Percentiles rank a stretch among this genome's conserved stretches.
Conservation (phyloP, 768 basidiomycete genomes). For the Phanerochaete sordida region DNA sequence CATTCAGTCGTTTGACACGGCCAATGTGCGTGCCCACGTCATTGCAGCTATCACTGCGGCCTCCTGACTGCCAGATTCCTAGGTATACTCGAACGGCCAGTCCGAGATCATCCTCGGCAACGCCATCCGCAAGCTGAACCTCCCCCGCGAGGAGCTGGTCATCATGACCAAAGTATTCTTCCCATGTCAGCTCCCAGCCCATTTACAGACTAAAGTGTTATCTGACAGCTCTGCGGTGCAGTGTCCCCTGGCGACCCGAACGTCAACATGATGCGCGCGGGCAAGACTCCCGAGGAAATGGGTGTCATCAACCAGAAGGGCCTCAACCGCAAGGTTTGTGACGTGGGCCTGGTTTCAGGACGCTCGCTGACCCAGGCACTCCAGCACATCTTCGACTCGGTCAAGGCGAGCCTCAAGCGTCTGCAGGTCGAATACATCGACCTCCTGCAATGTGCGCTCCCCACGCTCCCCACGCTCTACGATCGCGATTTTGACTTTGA, state of each 20-base stretch:
- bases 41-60: neutral
- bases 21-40: conserved; percentile 19
- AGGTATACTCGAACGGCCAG: conserved; percentile 37
- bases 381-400: conserved; percentile 68
- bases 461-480: neutral
- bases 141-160: conserved; percentile 47
- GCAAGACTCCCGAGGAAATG: conserved; percentile 16
- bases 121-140: conserved; percentile 40
- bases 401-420: conserved; percentile 61
- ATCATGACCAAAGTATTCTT: conserved; percentile 46
- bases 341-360: neutral
- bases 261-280: conserved; percentile 1
- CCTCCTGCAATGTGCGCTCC: conserved; percentile 58
- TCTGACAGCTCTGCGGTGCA: neutral
- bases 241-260: neutral
- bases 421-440: conserved; percentile 78
- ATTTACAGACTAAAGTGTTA: neutral
- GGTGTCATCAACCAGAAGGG: conserved; percentile 37
- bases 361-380: neutral
- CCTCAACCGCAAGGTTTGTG: conserved; percentile 31
- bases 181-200: neutral
- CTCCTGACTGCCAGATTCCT: neutral
- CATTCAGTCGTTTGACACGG: conserved; percentile 39
- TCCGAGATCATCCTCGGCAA: conserved; percentile 46
- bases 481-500: neutral